Base-by-base conservation (phyloP, 2,329 filamentous ascomycete genomes). In the Didymella exigua region DNA sequence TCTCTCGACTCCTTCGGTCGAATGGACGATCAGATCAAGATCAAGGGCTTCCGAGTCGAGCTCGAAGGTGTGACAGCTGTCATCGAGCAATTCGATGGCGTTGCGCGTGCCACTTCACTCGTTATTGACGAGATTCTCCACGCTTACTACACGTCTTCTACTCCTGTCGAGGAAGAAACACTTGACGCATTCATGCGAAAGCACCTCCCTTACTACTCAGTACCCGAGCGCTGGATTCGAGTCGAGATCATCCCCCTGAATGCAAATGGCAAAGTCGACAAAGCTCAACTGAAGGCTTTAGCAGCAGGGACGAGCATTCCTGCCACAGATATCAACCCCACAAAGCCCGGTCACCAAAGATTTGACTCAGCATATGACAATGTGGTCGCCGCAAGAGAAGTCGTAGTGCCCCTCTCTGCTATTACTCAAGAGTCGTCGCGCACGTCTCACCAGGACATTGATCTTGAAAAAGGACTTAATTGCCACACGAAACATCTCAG, bases 1-100 rank as follows among this genome's bases (percentile, higher is more conserved):
- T 78, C 76, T 18, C 74, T 87, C 31, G 77, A 84, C 33, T 83
- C 82, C 18, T 77, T 84, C 26, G 84, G 84, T 4, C 79, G 84
- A 31, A 77, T 77, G 21, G 84, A 87, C 59, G 83, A 86, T 56
- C 84, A 86, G 63, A 81, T 86, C 54, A 86, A 86, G 71, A 79
- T 86, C 65, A 84, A 72, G 77, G 84, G 84, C 10, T 86, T 86
- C 67, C 82, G 84, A 19, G 82, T 87, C 37, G 84, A 86, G 68
- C 79, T 86, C 8, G 84, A 85, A 49, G 82, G 84, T 34, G 79
- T 86, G 29, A 78, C 83, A 3, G 52, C 67, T 14, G 61, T 67
- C 5, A 56, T 72, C 21, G 71, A 66, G 78, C 78, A 59, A 36
- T 78, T 77, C 19, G 74, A 78, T 0, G 77, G 75, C 2, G 77